Percentiles rank a stretch among this genome's conserved stretches.
Conservation (phyloP, 2,329 filamentous ascomycete species). For the Bipolaris cookei region DNA sequence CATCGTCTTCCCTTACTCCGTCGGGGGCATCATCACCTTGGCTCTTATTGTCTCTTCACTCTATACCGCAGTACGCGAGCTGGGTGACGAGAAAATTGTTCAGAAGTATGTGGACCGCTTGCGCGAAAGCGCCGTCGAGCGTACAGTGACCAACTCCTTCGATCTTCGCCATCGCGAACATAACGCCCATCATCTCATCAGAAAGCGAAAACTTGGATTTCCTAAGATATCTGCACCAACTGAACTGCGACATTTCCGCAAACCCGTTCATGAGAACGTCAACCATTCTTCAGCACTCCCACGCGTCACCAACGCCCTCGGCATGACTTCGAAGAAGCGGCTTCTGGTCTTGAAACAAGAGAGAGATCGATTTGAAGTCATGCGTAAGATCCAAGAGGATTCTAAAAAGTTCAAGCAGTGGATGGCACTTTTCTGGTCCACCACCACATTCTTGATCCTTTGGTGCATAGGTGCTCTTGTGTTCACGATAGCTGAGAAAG, state of each 20-base stretch:
- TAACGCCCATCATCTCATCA: constrained; percentile 31
- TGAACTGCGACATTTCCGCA: constrained; percentile 28
- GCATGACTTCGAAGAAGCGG: constrained; percentile 48
- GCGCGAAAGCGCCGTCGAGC: constrained; percentile 61
- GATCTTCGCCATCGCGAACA: constrained; percentile 53
- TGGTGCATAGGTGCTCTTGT: constrained; percentile 83
- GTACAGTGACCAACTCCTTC: constrained; percentile 60
- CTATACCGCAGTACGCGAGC: constrained; percentile 66
- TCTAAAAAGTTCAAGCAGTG: constrained; percentile 73
- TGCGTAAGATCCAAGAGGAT: constrained; percentile 77
- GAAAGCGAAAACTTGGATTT: constrained; percentile 23
- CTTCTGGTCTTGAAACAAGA: constrained; percentile 63
- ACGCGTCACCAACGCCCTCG: constrained; percentile 19
- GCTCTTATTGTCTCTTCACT: constrained; percentile 85
- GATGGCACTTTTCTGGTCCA: constrained; percentile 73
- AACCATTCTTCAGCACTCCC: constrained; percentile 11
- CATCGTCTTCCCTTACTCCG: constrained; percentile 81
- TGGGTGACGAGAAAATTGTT: constrained; percentile 68
- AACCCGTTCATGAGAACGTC: constrained; percentile 27
- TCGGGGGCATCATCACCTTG: constrained; percentile 82
- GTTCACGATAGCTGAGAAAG: constrained; percentile 68
- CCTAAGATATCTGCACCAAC: constrained; percentile 37
- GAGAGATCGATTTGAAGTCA: constrained; percentile 74
- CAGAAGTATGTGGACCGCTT: constrained; percentile 63
- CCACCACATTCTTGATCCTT: constrained; percentile 71